These are phyloP conservation scores for Nigrospora osmanthi DNA, from an alignment of 2,329 filamentous ascomycete species.

Conservation along the genomic window DNA sequence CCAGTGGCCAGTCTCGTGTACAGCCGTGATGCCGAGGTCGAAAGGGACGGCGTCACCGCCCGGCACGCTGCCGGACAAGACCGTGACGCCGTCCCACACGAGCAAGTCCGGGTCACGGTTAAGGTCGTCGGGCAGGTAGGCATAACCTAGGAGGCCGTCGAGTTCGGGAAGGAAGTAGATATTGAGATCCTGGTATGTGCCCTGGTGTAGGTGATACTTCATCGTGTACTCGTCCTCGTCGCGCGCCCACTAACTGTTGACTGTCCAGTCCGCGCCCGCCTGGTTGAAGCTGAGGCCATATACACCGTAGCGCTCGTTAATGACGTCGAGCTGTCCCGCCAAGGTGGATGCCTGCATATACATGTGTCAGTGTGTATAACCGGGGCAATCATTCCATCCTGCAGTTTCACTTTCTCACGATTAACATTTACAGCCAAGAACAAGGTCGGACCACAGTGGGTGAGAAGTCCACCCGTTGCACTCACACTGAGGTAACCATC, in stretches of 20 bases:
- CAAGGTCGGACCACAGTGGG: background rate
- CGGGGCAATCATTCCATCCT: background rate
- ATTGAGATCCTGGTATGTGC: constrained; percentile 36
- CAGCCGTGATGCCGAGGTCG: constrained; percentile 7
- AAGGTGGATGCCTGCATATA: constrained; percentile 23
- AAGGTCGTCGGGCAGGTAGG: constrained; percentile 34
- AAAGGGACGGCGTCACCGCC: constrained; percentile 24
- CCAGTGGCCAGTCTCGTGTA: constrained; percentile 41
- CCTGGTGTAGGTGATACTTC: constrained; percentile 37
- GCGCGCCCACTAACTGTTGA: constrained; percentile 37
- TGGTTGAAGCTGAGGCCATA: constrained; percentile 37
- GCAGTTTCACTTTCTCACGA: background rate
- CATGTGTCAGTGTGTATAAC: constrained; percentile 6
- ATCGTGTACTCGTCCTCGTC: constrained; percentile 31
- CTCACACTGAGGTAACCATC: constrained; percentile 29
- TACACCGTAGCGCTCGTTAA: constrained; percentile 35
- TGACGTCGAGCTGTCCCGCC: constrained; percentile 30
- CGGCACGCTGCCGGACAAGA: constrained; percentile 27
- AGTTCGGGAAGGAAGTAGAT: constrained; percentile 34
- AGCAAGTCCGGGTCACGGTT: constrained; percentile 22
- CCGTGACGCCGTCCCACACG: constrained; percentile 31
- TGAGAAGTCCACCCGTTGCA: background rate
- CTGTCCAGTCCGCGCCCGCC: constrained; percentile 31
- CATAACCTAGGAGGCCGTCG: constrained; percentile 30
- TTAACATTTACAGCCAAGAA: background rate